A percentile compares a stretch with the other conserved stretches of the same genome.
Conservation (phyloP, 2,329 filamentous ascomycete species). For the Dactylella cylindrospora region DNA sequence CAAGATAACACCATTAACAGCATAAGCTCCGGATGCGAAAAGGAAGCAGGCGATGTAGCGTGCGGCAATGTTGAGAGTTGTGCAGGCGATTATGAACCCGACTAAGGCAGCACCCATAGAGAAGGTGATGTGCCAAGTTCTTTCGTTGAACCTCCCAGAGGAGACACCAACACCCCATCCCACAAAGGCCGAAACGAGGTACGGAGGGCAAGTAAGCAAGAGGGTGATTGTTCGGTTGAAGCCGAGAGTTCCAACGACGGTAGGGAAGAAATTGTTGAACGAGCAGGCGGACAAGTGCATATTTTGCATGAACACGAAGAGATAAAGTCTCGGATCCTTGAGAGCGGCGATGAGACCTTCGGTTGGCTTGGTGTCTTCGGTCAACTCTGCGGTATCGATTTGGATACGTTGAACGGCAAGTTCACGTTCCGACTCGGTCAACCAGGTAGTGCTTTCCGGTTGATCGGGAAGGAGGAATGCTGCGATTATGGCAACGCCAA, state of each 20-base stretch:
- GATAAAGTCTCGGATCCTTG: conserved; percentile 58
- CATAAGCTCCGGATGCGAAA: conserved; percentile 52
- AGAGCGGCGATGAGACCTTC: conserved; percentile 58
- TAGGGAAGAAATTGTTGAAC: conserved; percentile 50
- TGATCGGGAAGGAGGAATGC: conserved; percentile 54
- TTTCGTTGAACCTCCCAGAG: conserved; percentile 57
- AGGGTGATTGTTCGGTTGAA: conserved; percentile 58
- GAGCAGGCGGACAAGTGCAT: conserved; percentile 60
- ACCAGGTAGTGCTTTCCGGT: conserved; percentile 54
- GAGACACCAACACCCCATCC: conserved; percentile 57
- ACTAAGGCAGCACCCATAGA: conserved; percentile 54
- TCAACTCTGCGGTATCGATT: conserved; percentile 58
- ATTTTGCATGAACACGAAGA: conserved; percentile 61
- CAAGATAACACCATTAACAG: conserved; percentile 56
- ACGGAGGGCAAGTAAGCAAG: conserved; percentile 59
- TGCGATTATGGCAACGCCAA: conserved; percentile 53
- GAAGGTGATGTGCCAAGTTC: conserved; percentile 58
- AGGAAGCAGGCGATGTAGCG: conserved; percentile 55
- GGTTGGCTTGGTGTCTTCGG: conserved; percentile 54
- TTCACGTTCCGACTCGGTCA: conserved; percentile 56
- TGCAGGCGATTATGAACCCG: conserved; percentile 54
- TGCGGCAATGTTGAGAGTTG: conserved; percentile 53
- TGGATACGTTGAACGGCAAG: conserved; percentile 57
- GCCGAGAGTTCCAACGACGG: conserved; percentile 57
- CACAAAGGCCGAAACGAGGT: conserved; percentile 56